Base-by-base conservation (phyloP, 805 yeast genomes). In the Isabelozyma pseudorhagii region DNA sequence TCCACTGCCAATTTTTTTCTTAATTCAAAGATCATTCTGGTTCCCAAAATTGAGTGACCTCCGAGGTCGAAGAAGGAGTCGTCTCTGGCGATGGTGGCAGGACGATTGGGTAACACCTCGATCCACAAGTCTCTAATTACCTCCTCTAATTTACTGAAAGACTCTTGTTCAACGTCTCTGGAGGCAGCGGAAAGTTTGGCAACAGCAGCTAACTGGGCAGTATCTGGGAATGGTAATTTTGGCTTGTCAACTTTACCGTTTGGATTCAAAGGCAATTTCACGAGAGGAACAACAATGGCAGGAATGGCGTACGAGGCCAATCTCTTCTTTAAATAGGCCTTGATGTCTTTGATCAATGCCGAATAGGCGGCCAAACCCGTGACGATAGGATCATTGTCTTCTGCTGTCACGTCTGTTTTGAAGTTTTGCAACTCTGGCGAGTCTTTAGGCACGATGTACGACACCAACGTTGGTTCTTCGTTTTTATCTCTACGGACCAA, bases 161-260 rank as follows among this genome's bases (percentile, higher is more conserved):
- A 41, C 46, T 68, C 72, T 40, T 57, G 61, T 38, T 77, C 77
- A 10, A 72, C 71, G 50, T 78, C 75, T 8, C 71, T 76, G 31
- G 52, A 42, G 5, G 54, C 42, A 15, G 78, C 65, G 43, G 81
- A 78, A 45, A 68, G 56, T 53, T 74, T 70, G 10, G 96, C 83
- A 43, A 90, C 97, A 14, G 83, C 77, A 31, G 85, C 83, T 54
- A 94, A 75, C 70, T 93, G 97, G 14, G 87, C 93, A 21, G 88
- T 79, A 50, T 89, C 89, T 48, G 99, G 99, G 81, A 88, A 90
- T 43, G 97, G 98, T 53, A 94, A 75, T 62, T 93, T 91, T 38
- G 98, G 98, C 74, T 94, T 94, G 73, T 94, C 99, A 50, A 94
- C 90, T 70, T 94, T 94, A 59, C 99, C 99, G 67, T 94, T 94